Conservation (phyloP, 164 flowering plant species). For the Magnolia officinalis region DNA sequence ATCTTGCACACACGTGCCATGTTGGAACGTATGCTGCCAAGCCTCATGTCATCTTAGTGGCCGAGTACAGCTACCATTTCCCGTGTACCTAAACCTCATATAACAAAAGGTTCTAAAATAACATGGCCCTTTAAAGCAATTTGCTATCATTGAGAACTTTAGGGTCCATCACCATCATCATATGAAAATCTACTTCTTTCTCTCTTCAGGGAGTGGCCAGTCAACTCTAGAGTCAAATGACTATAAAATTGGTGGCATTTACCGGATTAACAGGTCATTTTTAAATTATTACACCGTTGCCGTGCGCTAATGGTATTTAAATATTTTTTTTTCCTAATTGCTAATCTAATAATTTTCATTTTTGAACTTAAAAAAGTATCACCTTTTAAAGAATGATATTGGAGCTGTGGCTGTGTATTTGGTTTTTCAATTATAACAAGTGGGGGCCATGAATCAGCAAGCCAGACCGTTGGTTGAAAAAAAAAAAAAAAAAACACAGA, state of each 20-base stretch:
- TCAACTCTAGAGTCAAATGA: conserved; percentile 22
- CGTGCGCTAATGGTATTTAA: background rate
- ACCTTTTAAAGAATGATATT: too few species aligned
- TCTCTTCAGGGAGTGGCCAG: conserved; percentile 10
- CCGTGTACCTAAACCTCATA: too few species aligned
- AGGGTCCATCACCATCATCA: conserved; percentile 18
- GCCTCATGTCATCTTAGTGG: too few species aligned
- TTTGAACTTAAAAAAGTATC: background rate
- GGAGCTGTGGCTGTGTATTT: too few species aligned
- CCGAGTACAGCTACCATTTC: too few species aligned
- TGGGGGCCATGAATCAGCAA: background rate
- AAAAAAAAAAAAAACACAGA: too few species aligned
- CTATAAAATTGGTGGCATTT: conserved; percentile 1
- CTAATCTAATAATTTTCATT: background rate
- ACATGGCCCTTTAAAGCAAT: conserved; percentile 13
- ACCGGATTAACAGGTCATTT: conserved; percentile 1
- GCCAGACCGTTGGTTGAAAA: background rate
- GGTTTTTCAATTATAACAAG: background rate
- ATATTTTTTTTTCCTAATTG: background rate
- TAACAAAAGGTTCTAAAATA: background rate
- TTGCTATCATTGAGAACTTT: conserved; percentile 23
- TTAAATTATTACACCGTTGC: background rate
- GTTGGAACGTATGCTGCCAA: too few species aligned
- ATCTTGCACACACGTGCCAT: too few species aligned
- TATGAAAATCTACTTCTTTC: conserved; percentile 5